Conservation (phyloP, 139 green algal genomes). For the Picochlorum sp. region DNA sequence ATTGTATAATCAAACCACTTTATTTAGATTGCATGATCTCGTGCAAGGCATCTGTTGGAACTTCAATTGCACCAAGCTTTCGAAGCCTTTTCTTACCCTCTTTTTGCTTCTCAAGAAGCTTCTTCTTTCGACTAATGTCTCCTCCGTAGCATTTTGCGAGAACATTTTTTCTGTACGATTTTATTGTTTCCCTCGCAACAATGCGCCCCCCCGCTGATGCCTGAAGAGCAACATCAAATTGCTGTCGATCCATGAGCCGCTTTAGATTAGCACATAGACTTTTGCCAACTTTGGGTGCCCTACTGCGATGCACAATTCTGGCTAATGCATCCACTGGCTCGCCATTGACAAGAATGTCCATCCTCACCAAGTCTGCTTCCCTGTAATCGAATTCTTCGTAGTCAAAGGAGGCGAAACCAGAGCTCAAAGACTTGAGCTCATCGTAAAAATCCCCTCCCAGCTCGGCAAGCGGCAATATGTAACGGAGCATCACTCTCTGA, state of each 20-base stretch:
- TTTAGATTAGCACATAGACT: conserved; percentile 45
- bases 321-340: conserved; percentile 71
- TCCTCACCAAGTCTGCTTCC: conserved; percentile 60
- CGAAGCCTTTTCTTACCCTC: conserved; percentile 94
- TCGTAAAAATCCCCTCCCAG: conserved; percentile 78
- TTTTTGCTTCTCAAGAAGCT: conserved; percentile 96
- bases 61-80: conserved; percentile 69
- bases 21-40: conserved; percentile 16
- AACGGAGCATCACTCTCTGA: conserved; percentile 35
- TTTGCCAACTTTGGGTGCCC: conserved; percentile 34
- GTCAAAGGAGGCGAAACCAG: conserved; percentile 83
- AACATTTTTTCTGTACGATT: conserved; percentile 90
- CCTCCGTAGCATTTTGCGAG: conserved; percentile 96
- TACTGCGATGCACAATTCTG: conserved; percentile 58
- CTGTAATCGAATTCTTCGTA: conserved; percentile 68
- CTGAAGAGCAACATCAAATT: conserved; percentile 74
- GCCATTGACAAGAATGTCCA: conserved; percentile 86
- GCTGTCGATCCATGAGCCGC: conserved; percentile 56
- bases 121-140: conserved; percentile 85
- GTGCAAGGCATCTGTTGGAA: conserved; percentile 84
- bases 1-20: neutral
- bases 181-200: conserved; percentile 67
- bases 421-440: conserved; percentile 69
- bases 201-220: conserved; percentile 51
- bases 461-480: conserved; percentile 65